phyloP scores from a whole-genome alignment of 768 basidiomycete species.

The Cystobasidium onofrii region DNA sequence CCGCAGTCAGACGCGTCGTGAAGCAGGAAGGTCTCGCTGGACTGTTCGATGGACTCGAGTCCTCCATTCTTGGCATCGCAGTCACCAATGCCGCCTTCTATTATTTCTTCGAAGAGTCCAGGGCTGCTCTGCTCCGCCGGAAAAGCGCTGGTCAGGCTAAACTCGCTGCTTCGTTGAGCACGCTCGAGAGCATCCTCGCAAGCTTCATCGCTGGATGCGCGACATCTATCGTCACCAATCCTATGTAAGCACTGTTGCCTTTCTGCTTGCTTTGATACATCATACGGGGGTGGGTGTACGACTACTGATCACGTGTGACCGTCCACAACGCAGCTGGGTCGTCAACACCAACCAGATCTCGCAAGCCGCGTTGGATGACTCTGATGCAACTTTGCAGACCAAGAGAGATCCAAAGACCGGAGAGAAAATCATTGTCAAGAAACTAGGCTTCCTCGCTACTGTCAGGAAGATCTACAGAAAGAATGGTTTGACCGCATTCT shows the following conservation, averaged over 20 bases:
- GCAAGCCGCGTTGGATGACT: conserved; percentile 24
- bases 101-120: conserved; percentile 44
- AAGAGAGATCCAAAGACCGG: conserved; percentile 37
- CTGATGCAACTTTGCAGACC: conserved; percentile 36
- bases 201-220: conserved; percentile 71
- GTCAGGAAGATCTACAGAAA: conserved; percentile 61
- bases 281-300: conserved; percentile 1
- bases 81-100: conserved; percentile 61
- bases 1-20: conserved; percentile 69
- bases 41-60: conserved; percentile 76
- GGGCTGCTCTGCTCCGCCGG: conserved; percentile 43
- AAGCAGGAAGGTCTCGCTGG: conserved; percentile 75
- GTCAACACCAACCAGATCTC: conserved; percentile 57
- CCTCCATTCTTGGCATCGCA: conserved; percentile 79
- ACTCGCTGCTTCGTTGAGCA: conserved; percentile 51
- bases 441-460: conserved; percentile 60
- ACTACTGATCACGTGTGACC: conserved; percentile 60
- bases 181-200: conserved; percentile 79
- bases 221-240: not conserved
- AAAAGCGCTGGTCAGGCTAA: conserved; percentile 32
- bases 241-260: not conserved
- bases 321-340: conserved; percentile 86
- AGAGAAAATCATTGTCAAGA: conserved; percentile 47
- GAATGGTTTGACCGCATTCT: conserved; percentile 73
- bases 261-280: not conserved